A percentile compares a stretch with the other conserved stretches of the same genome.
These are phyloP conservation scores for Musa acuminata DNA, from an alignment of 176 grass and related monocot species.

Conservation along the genomic window DNA sequence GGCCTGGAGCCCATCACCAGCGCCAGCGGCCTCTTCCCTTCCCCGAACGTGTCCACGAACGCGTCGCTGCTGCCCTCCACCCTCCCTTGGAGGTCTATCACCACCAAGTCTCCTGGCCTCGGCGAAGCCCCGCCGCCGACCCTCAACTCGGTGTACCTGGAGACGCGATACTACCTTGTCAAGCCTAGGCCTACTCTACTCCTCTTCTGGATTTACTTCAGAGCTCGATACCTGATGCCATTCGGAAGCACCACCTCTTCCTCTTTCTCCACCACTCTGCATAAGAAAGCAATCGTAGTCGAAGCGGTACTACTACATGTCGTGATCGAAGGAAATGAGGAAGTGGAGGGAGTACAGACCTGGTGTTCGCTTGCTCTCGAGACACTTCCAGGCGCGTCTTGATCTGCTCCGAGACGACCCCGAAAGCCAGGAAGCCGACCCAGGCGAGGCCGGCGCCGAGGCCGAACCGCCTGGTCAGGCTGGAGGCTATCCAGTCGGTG, in stretches of 20 bases:
- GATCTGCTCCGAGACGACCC: slow-evolving; percentile 93
- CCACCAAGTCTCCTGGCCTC: slow-evolving; percentile 61
- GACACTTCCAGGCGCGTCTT: slow-evolving; percentile 94
- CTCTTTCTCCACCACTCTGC: slow-evolving; percentile 60
- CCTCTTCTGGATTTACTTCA: too few relatives aligned
- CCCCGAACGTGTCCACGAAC: slow-evolving; percentile 81
- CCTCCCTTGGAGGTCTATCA: slow-evolving; percentile 81
- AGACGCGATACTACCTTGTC: too few relatives aligned
- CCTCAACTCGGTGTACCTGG: slow-evolving; percentile 72
- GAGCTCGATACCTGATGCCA: slow-evolving; percentile 41
- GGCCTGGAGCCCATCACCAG: slow-evolving; percentile 92
- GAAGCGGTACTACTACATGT: too few relatives aligned
- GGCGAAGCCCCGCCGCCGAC: slow-evolving; percentile 63
- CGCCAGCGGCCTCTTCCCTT: slow-evolving; percentile 63
- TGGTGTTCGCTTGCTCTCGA: slow-evolving; percentile 84
- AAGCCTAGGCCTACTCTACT: not conserved
- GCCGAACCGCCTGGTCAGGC: slow-evolving; percentile 78
- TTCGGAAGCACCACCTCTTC: slow-evolving; percentile 79
- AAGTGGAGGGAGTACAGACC: slow-evolving; percentile 24
- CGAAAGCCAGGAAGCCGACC: slow-evolving; percentile 71
- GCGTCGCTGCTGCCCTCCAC: slow-evolving; percentile 24
- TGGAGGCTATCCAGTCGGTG: slow-evolving; percentile 82
- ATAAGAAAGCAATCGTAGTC: not conserved
- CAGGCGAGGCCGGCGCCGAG: slow-evolving; percentile 92
- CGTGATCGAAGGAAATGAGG: too few relatives aligned